Base-by-base conservation (phyloP, 768 basidiomycete genomes). In the Phylloporus sp. region DNA sequence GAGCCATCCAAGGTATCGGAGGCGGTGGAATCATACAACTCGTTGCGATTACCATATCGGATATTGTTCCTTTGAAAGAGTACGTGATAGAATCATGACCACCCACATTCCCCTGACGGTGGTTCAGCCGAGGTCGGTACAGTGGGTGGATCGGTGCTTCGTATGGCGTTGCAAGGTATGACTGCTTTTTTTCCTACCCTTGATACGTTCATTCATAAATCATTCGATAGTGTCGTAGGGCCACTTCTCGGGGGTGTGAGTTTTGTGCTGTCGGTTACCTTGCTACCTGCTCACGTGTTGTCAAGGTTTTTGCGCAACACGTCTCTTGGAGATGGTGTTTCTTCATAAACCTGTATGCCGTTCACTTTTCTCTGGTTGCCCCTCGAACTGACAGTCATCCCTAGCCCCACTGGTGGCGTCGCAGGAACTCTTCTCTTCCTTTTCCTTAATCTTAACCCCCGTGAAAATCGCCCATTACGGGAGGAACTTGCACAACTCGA, bases 321-420 rank as follows among this genome's bases (percentile, higher is more conserved):
- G 81, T 81, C 15, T 73, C 80, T 1, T 91, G 89, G 89, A 68
- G 89, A 68, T 90, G 89, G 89, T 86, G 84, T 60, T 88, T 88
- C 65, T 86, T 79, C 60, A 82, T 88, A 54, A 87, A 86, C 55
- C 55, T 88, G 84, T 83, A 59, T 46, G 79, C 51, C n/a, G 22
- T 29, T 10, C 8, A 17, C 0, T 29, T 5, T 24, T 6, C 2
- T 26, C 26, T 21, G 6, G 5, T 15, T 35, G 7, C 4, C 2
- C 7, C 26, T 46, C 2, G 41, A n/a, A 20, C 45, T 55, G 22
- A 49, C 21, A 14, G 15, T 28, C 15, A 6, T 8, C 22, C n/a
- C 9, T 39, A 87, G 86, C 32, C 88, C 88, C 2, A 87, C 84
- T 0, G 87, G 84, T 20, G 86, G 83, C 34, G 53, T 83, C 24